A percentile compares a stretch with the other conserved stretches of the same genome.
These are phyloP conservation scores for Penstemon barbatus DNA, from an alignment of 257 asterid species.

Conservation along the genomic window DNA sequence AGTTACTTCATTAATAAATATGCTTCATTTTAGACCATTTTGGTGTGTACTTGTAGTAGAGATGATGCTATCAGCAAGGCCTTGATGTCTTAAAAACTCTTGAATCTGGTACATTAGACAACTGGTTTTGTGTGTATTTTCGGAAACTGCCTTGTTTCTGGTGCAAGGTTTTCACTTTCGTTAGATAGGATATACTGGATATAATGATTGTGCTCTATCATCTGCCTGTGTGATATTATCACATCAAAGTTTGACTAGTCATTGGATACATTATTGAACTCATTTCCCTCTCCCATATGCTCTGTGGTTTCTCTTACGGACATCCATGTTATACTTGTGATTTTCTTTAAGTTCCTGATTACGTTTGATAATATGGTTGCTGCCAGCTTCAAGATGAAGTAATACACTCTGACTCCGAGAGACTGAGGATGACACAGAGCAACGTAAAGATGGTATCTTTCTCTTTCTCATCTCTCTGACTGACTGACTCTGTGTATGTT, in stretches of 20 bases:
- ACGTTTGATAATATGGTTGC: slow-evolving; percentile 27
- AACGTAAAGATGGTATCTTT: slow-evolving; percentile 79
- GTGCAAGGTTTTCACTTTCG: slow-evolving; percentile 2
- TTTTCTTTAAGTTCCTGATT: slow-evolving; percentile 24
- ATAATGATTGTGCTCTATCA: neutral
- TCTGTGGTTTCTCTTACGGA: slow-evolving; percentile 25
- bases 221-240: neutral
- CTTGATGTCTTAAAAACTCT: slow-evolving; percentile 14
- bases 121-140: too few species aligned
- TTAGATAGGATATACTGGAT: neutral
- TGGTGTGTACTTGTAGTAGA: neutral
- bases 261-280: neutral
- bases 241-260: slow-evolving; percentile 4
- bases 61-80: slow-evolving; percentile 9
- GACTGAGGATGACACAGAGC: slow-evolving; percentile 81
- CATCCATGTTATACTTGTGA: slow-evolving; percentile 18
- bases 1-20: neutral
- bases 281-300: neutral
- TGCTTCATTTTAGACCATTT: slow-evolving; percentile 16
- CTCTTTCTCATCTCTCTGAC: slow-evolving; percentile 19
- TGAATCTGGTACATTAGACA: neutral
- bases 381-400: slow-evolving; percentile 94
- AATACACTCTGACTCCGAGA: slow-evolving; percentile 84
- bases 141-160: slow-evolving; percentile 12
- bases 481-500: neutral